Percentiles rank a stretch among this genome's conserved stretches.
These are phyloP conservation scores for Trametes gibbosa DNA, from an alignment of 768 basidiomycete species.

Conservation along the genomic window DNA sequence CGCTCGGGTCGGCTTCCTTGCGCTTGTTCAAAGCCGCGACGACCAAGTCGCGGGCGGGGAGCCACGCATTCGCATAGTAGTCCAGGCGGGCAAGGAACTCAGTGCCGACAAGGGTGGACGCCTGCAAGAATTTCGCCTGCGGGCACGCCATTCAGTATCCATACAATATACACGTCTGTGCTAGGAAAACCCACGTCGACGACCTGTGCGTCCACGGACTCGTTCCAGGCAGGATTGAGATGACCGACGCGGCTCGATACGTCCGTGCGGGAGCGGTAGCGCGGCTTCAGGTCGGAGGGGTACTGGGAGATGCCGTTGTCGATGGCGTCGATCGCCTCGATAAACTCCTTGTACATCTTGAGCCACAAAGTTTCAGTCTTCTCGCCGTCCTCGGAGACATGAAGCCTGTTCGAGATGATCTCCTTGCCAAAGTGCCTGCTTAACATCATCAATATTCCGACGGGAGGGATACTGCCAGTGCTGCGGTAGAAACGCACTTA, in stretches of 20 bases:
- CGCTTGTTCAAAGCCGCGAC: slow-evolving; percentile 56
- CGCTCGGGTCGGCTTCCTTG: slow-evolving; percentile 54
- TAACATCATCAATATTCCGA: neutral
- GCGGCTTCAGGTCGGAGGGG: slow-evolving; percentile 57
- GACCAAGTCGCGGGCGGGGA: slow-evolving; percentile 86
- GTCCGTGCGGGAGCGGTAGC: slow-evolving; percentile 79
- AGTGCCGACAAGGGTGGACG: slow-evolving; percentile 77
- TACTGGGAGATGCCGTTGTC: slow-evolving; percentile 94
- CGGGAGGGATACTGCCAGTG: neutral
- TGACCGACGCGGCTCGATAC: slow-evolving; percentile 77
- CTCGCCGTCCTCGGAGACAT: slow-evolving; percentile 50
- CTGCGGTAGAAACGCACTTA: slow-evolving; percentile 58
- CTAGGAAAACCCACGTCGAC: slow-evolving; percentile 60
- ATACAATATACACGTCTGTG: neutral
- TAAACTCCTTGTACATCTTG: slow-evolving; percentile 93
- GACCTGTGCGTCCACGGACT: slow-evolving; percentile 57
- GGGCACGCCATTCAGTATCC: neutral
- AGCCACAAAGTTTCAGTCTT: slow-evolving; percentile 78
- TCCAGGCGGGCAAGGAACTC: slow-evolving; percentile 81
- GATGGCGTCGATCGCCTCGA: slow-evolving; percentile 91
- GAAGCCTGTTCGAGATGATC: slow-evolving; percentile 65
- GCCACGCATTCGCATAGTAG: slow-evolving; percentile 87
- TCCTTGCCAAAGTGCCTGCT: slow-evolving; percentile 85
- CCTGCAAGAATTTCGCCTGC: slow-evolving; percentile 72
- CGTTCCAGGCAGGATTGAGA: slow-evolving; percentile 94